Percentiles rank a stretch among this genome's conserved stretches.
These are phyloP conservation scores for Kwoniella pini DNA, from an alignment of 768 basidiomycete species.

Conservation along the genomic window DNA sequence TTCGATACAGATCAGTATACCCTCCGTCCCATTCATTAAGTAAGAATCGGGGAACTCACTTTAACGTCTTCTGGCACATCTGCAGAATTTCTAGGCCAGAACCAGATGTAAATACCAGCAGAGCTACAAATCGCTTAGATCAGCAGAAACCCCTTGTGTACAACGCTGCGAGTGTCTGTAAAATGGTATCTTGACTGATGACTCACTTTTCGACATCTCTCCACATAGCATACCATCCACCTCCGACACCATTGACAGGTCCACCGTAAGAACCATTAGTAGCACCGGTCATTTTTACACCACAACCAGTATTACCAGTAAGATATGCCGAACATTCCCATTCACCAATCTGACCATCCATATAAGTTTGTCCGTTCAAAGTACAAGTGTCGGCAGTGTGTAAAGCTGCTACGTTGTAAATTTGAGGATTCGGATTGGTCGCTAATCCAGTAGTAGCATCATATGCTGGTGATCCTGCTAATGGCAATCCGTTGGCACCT, in stretches of 20 bases:
- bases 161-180: too few species aligned
- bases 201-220: conserved; percentile 46
- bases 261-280: conserved; percentile 35
- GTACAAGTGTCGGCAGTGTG: conserved; percentile 40
- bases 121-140: conserved; percentile 36
- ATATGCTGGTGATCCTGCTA: conserved; percentile 36
- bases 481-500: conserved; percentile 50
- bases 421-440: conserved; percentile 14
- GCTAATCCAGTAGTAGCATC: conserved; percentile 27
- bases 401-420: conserved; percentile 33
- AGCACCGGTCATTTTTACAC: conserved; percentile 54
- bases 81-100: conserved; percentile 61
- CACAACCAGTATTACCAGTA: conserved; percentile 67
- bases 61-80: conserved; percentile 58
- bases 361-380: conserved; percentile 24
- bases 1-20: conserved; percentile 22
- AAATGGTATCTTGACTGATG: neutral
- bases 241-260: conserved; percentile 55
- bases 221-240: conserved; percentile 63
- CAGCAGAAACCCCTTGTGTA: too few species aligned
- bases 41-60: conserved; percentile 50
- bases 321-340: conserved; percentile 43
- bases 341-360: conserved; percentile 37
- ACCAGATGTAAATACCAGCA: conserved; percentile 65
- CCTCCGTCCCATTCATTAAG: neutral